Evolutionary conservation across 345 rosid species (phyloP), one percentile per base, ranked within the genome.

Genomic region (Isatis tinctoria): DNA sequence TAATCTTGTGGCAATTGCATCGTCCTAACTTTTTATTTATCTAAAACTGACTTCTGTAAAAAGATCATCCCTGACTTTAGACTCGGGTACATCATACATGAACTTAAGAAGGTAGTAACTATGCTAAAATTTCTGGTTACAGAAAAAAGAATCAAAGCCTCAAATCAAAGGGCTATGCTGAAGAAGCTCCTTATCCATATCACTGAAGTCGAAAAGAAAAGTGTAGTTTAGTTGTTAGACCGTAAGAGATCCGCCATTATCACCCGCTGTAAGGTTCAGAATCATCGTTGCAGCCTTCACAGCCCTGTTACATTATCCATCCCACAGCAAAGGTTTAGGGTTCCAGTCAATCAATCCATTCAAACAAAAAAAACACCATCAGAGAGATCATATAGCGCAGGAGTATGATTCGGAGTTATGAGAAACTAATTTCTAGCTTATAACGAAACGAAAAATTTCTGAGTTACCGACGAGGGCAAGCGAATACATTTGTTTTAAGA

Each of bases 211-310:
- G 33, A 62, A 24, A 43, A 33, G 4, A 61, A 24, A 49, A 24
- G 4, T 39, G 12, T 13, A 11, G 4, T 35, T 22, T 60, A 49
- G 72, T 37, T 47, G 32, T 89, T 69, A 90, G 68, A 90, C 92
- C 0, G 96, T 91, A n/a, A 94, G 95, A 36, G 97, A 91, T 20
- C 93, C 86, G 16, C 97, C 98, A 74, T 91, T 94, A 78, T 94
- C 98, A 16, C 96, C 93, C 2, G 81, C 88, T 2, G 95, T 81
- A 62, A 94, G 90, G 83, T 91, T 94, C 59, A 91, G 82, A 66
- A 94, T 90, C 90, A 86, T 80, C 3, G 89, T 84, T 11, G 96
- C 93, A 66, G 98, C 98, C 86, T 90, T 94, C 77, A 66, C 57
- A 63, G 95, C 94, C 98, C 98, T 94, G 60, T 60, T 26, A 71